Evolutionary conservation across 2,329 filamentous ascomycete genomes (phyloP).

Genomic region (Fusarium sp.): DNA sequence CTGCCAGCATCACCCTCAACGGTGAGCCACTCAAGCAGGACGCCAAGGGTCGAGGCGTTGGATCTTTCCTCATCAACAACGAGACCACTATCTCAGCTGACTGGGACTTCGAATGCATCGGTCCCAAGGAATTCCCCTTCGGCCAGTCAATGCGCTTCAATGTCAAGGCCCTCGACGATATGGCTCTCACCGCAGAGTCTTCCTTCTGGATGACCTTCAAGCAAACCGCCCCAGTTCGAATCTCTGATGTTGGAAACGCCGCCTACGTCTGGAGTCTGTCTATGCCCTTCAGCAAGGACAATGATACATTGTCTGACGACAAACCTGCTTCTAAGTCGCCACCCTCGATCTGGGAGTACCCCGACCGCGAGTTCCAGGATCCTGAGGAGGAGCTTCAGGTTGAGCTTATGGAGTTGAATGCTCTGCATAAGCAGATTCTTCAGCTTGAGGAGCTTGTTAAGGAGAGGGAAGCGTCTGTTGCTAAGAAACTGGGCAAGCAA

Average conservation of each 20-base stretch:
- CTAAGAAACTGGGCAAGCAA: conserved; percentile 51
- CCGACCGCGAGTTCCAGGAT: conserved; percentile 47
- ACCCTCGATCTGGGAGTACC: conserved; percentile 27
- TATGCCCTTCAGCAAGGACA: conserved; percentile 45
- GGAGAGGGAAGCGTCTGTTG: conserved; percentile 58
- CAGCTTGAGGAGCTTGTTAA: conserved; percentile 59
- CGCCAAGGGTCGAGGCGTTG: conserved; percentile 57
- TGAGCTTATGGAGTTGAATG: conserved; percentile 61
- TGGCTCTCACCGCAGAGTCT: conserved; percentile 53
- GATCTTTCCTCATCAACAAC: conserved; percentile 56
- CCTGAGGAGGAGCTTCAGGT: conserved; percentile 54
- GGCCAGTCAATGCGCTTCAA: conserved; percentile 62
- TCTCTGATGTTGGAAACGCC: conserved; percentile 59
- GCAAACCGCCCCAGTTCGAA: conserved; percentile 59
- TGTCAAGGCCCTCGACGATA: conserved; percentile 59
- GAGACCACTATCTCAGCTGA: conserved; percentile 57
- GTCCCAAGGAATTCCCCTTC: conserved; percentile 55
- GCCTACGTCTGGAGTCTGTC: conserved; percentile 47
- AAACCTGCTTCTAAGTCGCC: conserved; percentile 14
- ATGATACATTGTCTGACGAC: neutral
- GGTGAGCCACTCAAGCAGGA: conserved; percentile 58
- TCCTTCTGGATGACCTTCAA: conserved; percentile 61
- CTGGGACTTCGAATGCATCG: conserved; percentile 63
- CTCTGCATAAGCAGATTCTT: conserved; percentile 57
- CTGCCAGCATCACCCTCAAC: conserved; percentile 62